phyloP scores from a whole-genome alignment of 2,329 filamentous ascomycete species.

The Shiraia bambusicola region DNA sequence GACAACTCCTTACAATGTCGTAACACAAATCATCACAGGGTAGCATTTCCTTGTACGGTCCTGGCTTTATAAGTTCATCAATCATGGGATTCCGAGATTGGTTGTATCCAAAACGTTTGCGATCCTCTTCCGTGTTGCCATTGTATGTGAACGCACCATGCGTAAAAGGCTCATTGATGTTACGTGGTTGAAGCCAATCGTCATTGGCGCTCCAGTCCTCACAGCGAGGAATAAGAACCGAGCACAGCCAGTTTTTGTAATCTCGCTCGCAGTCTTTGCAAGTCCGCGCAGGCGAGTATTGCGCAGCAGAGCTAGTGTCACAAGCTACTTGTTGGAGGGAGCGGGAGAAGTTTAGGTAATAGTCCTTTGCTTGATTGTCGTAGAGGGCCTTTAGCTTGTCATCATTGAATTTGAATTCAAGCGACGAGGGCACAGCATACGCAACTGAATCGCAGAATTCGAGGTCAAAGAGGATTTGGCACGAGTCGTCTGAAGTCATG shows the following conservation, averaged over 20 bases:
- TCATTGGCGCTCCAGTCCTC: slow-evolving; percentile 70
- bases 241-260: slow-evolving; percentile 95
- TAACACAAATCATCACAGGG: slow-evolving; percentile 90
- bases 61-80: slow-evolving; percentile 70
- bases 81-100: slow-evolving; percentile 71
- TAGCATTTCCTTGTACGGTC: slow-evolving; percentile 90
- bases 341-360: slow-evolving; percentile 78
- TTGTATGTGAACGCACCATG: slow-evolving; percentile 57
- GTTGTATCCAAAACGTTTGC: slow-evolving; percentile 48
- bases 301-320: slow-evolving; percentile 69
- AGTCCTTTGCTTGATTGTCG: slow-evolving; percentile 68
- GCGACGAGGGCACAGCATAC: slow-evolving; percentile 86
- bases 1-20: slow-evolving; percentile 80
- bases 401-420: slow-evolving; percentile 60
- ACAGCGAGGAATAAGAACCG: slow-evolving; percentile 88
- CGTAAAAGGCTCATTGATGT: slow-evolving; percentile 67
- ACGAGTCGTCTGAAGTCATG: slow-evolving; percentile 65
- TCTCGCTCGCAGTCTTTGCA: slow-evolving; percentile 76
- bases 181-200: slow-evolving; percentile 62
- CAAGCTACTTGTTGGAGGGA: slow-evolving; percentile 84
- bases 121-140: slow-evolving; percentile 14
- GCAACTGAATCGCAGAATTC: slow-evolving; percentile 84
- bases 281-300: slow-evolving; percentile 76
- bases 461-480: slow-evolving; percentile 83
- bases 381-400: slow-evolving; percentile 70